Conservation (phyloP, 352 stramenopile genomes). For the Pythium sukuiense region DNA sequence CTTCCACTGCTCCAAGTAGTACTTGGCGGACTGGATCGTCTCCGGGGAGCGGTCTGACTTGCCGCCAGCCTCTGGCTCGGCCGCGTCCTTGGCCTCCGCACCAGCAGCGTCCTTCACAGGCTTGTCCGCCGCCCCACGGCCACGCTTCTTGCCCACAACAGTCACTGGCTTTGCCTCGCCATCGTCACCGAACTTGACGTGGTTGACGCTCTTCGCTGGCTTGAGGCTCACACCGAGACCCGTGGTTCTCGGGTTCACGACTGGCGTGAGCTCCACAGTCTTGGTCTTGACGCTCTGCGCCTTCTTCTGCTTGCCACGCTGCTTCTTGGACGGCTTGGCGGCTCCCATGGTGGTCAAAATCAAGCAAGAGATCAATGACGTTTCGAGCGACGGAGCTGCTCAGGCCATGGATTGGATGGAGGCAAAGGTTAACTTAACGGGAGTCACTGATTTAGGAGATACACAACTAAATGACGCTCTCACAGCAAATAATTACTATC, state of each 20-base stretch:
- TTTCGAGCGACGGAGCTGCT: constrained; percentile 1
- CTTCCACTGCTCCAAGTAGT: constrained; percentile 82
- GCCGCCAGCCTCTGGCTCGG: constrained; percentile 39
- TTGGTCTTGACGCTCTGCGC: constrained; percentile 26
- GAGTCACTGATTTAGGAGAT: background rate
- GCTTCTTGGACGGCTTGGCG: constrained; percentile 76
- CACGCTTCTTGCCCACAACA: constrained; percentile 50
- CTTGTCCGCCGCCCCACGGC: constrained; percentile 16
- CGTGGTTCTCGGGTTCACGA: constrained; percentile 5
- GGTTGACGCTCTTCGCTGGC: constrained; percentile 34
- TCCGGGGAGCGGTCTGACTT: constrained; percentile 76
- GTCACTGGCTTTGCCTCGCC: constrained; percentile 38
- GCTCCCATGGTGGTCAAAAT: constrained; percentile 34
- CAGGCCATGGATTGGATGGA: constrained; percentile 1
- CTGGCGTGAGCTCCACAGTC: constrained; percentile 1
- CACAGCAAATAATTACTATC: too few species aligned
- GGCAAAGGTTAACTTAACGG: constrained; percentile 14
- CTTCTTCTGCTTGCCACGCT: constrained; percentile 70
- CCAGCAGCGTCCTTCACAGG: constrained; percentile 27
- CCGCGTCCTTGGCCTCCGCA: constrained; percentile 22
- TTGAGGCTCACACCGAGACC: constrained; percentile 22
- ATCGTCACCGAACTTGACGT: constrained; percentile 72
- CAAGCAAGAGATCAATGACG: background rate
- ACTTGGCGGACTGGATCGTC: constrained; percentile 78
- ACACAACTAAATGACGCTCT: too few species aligned